Conservation (phyloP, 352 stramenopile genomes). For the Thalassiosira mediterranea region DNA sequence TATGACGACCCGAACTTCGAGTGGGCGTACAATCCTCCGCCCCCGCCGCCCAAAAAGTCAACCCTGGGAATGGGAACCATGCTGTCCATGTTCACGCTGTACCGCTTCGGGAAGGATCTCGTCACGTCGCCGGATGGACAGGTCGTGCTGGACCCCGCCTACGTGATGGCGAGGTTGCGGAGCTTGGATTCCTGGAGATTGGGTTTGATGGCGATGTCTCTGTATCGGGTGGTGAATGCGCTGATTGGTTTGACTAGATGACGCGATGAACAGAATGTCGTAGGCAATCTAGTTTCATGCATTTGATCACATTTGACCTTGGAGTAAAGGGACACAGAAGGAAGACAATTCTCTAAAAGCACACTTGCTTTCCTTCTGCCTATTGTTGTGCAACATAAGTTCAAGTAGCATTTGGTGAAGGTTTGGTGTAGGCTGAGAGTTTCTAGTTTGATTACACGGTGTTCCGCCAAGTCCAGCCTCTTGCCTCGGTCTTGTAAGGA, state of each 20-base stretch:
- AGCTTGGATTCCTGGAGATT: constrained; percentile 61
- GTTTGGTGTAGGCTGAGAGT: too few species aligned
- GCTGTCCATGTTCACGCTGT: constrained; percentile 64
- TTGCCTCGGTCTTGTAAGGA: too few species aligned
- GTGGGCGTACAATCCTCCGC: constrained; percentile 35
- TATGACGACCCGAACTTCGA: constrained; percentile 28
- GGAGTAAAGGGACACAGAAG: too few species aligned
- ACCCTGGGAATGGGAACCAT: constrained; percentile 55
- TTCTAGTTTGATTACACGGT: too few species aligned
- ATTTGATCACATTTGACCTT: too few species aligned
- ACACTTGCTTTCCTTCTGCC: too few species aligned
- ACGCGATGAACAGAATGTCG: neutral
- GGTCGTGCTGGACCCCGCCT: constrained; percentile 44
- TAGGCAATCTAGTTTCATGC: constrained; percentile 3
- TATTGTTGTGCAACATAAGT: too few species aligned
- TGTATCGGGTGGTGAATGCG: constrained; percentile 63
- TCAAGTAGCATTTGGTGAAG: too few species aligned
- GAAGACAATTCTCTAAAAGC: too few species aligned
- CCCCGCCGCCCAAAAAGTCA: constrained; percentile 29
- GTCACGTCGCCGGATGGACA: constrained; percentile 51
- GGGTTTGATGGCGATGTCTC: constrained; percentile 58
- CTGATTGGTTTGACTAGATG: constrained; percentile 41
- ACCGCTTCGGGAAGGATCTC: constrained; percentile 61
- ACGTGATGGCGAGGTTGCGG: constrained; percentile 59
- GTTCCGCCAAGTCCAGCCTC: too few species aligned